Percentiles rank a stretch among this genome's conserved stretches.
Evolutionary conservation across 345 rosid species (phyloP).

Genomic region (Pistacia vera): DNA sequence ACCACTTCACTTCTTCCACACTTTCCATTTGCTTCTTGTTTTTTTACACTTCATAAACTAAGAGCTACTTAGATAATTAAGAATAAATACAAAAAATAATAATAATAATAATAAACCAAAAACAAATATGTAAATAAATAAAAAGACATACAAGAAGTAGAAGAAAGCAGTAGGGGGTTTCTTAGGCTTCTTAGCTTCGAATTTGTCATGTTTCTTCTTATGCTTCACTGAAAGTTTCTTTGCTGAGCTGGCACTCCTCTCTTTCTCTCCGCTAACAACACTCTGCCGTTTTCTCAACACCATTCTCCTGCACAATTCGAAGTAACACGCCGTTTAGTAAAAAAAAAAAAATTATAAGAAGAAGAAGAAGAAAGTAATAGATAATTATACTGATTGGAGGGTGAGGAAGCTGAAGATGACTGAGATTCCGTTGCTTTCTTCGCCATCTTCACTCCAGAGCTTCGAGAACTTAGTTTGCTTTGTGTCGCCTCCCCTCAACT

Average conservation of each 20-base stretch:
- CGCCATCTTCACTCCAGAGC: constrained; percentile 3
- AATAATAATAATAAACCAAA: neutral
- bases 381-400: constrained; percentile 13
- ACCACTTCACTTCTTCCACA: no score
- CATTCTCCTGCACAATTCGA: constrained; percentile 12
- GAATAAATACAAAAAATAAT: neutral
- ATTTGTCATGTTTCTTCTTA: constrained; percentile 44
- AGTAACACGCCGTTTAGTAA: neutral
- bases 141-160: constrained; percentile 64
- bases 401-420: constrained; percentile 11
- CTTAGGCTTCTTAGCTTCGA: constrained; percentile 73
- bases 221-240: constrained; percentile 35
- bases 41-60: no score
- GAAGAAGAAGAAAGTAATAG: neutral
- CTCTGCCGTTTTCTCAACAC: constrained; percentile 21
- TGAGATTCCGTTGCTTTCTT: neutral
- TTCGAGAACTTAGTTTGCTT: neutral
- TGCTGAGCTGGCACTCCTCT: constrained; percentile 4
- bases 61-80: neutral
- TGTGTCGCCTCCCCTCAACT: neutral
- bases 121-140: neutral
- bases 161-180: constrained; percentile 95
- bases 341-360: neutral
- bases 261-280: constrained; percentile 23
- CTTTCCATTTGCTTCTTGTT: no score